These are phyloP conservation scores for Westerdykella sp. DNA, from an alignment of 2,329 filamentous ascomycete genomes.

Conservation along the genomic window DNA sequence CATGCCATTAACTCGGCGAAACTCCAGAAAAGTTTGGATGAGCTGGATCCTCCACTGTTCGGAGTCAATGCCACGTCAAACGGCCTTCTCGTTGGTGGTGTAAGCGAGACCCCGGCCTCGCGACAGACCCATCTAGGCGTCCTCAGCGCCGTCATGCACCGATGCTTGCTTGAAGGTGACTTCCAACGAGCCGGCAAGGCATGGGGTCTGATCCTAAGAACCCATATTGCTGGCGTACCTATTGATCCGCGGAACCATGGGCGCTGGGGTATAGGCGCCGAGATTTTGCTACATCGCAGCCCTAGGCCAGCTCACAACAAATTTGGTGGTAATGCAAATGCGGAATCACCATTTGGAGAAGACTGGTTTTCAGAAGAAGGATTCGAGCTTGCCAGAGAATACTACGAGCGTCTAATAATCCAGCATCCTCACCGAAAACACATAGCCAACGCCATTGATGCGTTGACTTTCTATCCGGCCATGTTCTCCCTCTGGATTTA, in stretches of 20 bases:
- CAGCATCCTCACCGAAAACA: conserved; percentile 62
- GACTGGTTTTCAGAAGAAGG: conserved; percentile 37
- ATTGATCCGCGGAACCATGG: conserved; percentile 65
- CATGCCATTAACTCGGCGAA: conserved; percentile 12
- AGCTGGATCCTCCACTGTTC: conserved; percentile 39
- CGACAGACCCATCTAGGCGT: conserved; percentile 56
- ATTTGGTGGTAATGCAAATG: conserved; percentile 2
- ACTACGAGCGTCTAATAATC: conserved; percentile 72
- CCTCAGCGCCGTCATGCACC: conserved; percentile 64
- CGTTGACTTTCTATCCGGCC: conserved; percentile 73
- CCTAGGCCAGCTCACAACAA: not conserved
- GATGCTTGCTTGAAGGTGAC: conserved; percentile 64
- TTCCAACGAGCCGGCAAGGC: conserved; percentile 66
- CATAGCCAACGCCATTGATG: conserved; percentile 55
- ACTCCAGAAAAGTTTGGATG: conserved; percentile 38
- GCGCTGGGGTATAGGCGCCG: conserved; percentile 78
- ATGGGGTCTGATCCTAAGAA: conserved; percentile 66
- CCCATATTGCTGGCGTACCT: conserved; percentile 49
- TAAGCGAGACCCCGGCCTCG: conserved; percentile 22
- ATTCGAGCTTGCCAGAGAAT: conserved; percentile 55
- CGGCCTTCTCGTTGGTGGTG: conserved; percentile 6
- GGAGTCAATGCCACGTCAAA: conserved; percentile 17
- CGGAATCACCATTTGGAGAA: conserved; percentile 1
- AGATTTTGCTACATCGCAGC: conserved; percentile 63
- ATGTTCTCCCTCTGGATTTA: conserved; percentile 79